Percentiles rank a stretch among this genome's conserved stretches.
Conservation (phyloP, 2,329 filamentous ascomycete species). For the Tothia fuscella region DNA sequence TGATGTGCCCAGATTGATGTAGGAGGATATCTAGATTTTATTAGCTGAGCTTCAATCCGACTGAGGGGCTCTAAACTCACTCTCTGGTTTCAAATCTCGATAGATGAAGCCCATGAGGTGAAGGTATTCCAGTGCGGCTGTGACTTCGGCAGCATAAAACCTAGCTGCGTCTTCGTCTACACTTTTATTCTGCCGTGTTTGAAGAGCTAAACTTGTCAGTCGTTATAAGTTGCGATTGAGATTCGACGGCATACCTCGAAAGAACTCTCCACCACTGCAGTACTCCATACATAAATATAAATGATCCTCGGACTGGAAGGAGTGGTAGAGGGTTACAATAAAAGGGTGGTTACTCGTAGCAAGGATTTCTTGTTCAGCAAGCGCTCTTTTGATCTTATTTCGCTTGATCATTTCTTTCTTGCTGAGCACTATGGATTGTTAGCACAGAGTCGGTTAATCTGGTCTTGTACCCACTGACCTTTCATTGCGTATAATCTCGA, state of each 20-base stretch:
- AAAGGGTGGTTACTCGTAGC: slow-evolving; percentile 98
- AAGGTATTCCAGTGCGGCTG: slow-evolving; percentile 87
- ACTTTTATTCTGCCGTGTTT: slow-evolving; percentile 93
- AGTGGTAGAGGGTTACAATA: slow-evolving; percentile 97
- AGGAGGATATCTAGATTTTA: slow-evolving; percentile 70
- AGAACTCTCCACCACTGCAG: slow-evolving; percentile 97
- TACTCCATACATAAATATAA: slow-evolving; percentile 99
- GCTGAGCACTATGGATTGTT: slow-evolving; percentile 60
- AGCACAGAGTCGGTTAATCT: slow-evolving; percentile 14
- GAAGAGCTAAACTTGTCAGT: slow-evolving; percentile 47
- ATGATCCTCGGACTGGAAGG: slow-evolving; percentile 97
- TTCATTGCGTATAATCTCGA: slow-evolving; percentile 96
- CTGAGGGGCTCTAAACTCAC: slow-evolving; percentile 43
- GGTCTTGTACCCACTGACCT: slow-evolving; percentile 43
- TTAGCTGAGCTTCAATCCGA: slow-evolving; percentile 3
- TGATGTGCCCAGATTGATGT: slow-evolving; percentile 98
- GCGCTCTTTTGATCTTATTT: slow-evolving; percentile 97
- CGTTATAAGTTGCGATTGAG: neutral
- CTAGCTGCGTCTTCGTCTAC: slow-evolving; percentile 93
- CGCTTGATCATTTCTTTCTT: slow-evolving; percentile 99
- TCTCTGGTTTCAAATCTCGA: slow-evolving; percentile 91
- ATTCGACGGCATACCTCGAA: slow-evolving; percentile 46
- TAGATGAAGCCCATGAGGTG: slow-evolving; percentile 99
- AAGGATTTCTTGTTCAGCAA: slow-evolving; percentile 95
- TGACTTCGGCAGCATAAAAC: slow-evolving; percentile 96